These are phyloP conservation scores for Clitoria ternatea DNA, from an alignment of 306 rosid species.

Conservation along the genomic window DNA sequence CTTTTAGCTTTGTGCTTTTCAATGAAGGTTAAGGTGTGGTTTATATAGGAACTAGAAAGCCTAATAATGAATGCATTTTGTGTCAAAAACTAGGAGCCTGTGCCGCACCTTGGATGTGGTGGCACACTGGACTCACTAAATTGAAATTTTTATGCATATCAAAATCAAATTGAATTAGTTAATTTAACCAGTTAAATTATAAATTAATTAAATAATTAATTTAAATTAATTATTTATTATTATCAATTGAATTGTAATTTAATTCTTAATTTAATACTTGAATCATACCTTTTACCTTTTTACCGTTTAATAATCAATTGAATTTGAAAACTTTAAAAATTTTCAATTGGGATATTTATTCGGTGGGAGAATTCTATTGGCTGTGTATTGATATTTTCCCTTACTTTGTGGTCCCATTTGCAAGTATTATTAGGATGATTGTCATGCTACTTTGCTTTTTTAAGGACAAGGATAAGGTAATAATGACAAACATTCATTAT, in stretches of 20 bases:
- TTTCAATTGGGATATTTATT: conserved; percentile 43
- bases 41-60: conserved; percentile 23
- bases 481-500: neutral
- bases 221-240: no score
- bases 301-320: no score
- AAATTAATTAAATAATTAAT: no score
- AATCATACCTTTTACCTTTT: no score
- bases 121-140: conserved; percentile 37
- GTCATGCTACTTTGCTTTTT: neutral
- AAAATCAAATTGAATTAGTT: no score
- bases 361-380: conserved; percentile 11
- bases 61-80: no score
- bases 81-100: conserved; percentile 16
- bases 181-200: no score
- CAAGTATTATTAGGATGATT: no score
- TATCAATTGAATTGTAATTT: no score
- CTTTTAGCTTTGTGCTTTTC: neutral
- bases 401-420: neutral
- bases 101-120: conserved; percentile 13
- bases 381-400: neutral
- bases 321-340: conserved; percentile 6
- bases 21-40: neutral
- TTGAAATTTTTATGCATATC: no score
- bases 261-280: no score
- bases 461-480: neutral